These are phyloP conservation scores for Candida loeiensis DNA, from an alignment of 805 yeast species.

Conservation along the genomic window DNA sequence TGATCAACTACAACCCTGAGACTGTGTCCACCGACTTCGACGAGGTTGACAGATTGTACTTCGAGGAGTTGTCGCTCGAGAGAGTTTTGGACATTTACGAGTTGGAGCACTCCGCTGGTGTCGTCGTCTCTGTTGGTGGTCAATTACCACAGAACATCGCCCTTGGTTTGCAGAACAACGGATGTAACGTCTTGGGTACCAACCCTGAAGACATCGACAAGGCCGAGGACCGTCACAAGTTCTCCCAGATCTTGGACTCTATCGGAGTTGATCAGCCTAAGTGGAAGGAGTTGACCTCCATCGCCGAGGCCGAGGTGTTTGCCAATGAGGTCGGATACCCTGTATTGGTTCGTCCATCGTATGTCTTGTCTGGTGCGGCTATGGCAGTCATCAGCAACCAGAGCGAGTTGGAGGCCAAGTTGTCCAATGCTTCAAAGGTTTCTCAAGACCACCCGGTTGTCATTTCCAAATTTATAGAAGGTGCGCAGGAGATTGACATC, in stretches of 20 bases:
- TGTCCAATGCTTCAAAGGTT: conserved; percentile 85
- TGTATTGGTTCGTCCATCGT: conserved; percentile 95
- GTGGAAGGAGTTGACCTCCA: conserved; percentile 91
- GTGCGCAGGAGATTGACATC: conserved; percentile 95
- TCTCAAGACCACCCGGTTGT: conserved; percentile 97
- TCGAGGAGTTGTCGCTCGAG: conserved; percentile 92
- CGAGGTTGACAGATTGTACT: conserved; percentile 95
- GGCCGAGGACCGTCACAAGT: conserved; percentile 98
- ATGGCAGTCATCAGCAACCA: conserved; percentile 88
- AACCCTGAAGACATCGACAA: conserved; percentile 91
- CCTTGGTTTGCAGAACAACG: conserved; percentile 69
- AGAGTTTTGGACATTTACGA: conserved; percentile 97
- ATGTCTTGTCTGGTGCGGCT: conserved; percentile 97
- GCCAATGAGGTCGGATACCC: conserved; percentile 90
- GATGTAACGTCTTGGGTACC: conserved; percentile 90
- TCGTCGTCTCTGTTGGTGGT: conserved; percentile 96
- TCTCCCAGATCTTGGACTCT: conserved; percentile 88
- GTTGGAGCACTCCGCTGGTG: conserved; percentile 84
- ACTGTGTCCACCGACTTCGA: conserved; percentile 98
- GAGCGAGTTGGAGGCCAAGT: conserved; percentile 75
- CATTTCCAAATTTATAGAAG: conserved; percentile 90
- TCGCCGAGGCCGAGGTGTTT: conserved; percentile 79
- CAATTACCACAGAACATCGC: conserved; percentile 98
- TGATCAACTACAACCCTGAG: conserved; percentile 98
- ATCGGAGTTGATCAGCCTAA: conserved; percentile 95